phyloP scores from a whole-genome alignment of 352 stramenopile species.

The Globisporangium irregulare region DNA sequence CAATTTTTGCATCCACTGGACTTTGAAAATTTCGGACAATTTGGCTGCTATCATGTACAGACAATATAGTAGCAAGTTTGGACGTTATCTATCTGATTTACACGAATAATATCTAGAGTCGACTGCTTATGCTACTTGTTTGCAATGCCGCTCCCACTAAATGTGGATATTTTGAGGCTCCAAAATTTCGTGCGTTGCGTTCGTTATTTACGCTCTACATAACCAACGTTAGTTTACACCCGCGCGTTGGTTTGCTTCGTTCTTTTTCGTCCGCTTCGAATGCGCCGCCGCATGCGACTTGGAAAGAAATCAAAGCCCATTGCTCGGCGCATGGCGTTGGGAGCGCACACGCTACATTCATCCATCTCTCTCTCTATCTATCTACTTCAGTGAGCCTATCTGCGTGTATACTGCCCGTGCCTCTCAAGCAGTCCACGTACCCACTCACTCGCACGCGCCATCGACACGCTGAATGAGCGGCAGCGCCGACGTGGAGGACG shows the following conservation, averaged over 20 bases:
- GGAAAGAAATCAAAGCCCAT: background rate
- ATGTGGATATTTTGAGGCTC: background rate
- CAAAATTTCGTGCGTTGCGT: background rate
- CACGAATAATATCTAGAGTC: too few species aligned
- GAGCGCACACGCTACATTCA: background rate
- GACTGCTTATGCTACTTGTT: background rate
- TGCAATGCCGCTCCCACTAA: background rate
- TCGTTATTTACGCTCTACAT: background rate
- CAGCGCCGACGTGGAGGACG: slow-evolving; percentile 12
- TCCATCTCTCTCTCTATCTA: background rate
- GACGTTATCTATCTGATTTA: background rate
- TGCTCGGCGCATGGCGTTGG: background rate
- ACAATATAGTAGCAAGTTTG: background rate
- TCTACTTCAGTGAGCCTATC: background rate
- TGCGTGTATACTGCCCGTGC: background rate
- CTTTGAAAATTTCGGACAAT: background rate
- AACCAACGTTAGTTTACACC: background rate
- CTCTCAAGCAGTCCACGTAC: background rate
- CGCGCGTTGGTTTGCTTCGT: background rate
- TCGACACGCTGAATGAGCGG: slow-evolving; percentile 26
- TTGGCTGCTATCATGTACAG: background rate
- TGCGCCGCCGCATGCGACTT: background rate
- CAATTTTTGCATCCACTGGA: background rate
- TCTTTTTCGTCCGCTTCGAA: slow-evolving; percentile 1
- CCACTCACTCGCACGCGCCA: background rate